phyloP scores from a whole-genome alignment of 176 grass and related monocot species.

The Oryza officinalis region DNA sequence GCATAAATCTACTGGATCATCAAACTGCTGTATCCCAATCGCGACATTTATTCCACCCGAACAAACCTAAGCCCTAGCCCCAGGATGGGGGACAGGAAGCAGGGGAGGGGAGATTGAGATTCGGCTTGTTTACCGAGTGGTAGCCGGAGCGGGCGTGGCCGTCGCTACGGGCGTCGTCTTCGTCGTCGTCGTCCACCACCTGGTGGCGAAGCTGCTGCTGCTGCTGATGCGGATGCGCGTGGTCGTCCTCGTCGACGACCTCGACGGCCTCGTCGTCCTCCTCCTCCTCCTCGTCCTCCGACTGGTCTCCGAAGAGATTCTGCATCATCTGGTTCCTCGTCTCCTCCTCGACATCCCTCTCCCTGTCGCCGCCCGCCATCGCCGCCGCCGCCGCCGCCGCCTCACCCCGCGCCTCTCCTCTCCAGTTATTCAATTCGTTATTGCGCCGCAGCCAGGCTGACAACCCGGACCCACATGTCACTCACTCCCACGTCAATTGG shows the following conservation, averaged over 20 bases:
- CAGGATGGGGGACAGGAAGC: background rate
- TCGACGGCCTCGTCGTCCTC: slow-evolving; percentile 52
- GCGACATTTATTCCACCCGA: background rate
- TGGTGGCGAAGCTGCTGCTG: slow-evolving; percentile 24
- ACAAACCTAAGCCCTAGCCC: background rate
- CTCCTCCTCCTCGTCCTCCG: slow-evolving; percentile 74
- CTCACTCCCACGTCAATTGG: no score
- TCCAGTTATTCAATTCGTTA: background rate
- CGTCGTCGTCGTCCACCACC: slow-evolving; percentile 33
- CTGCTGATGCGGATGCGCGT: slow-evolving; percentile 12
- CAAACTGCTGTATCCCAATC: background rate
- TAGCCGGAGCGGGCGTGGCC: slow-evolving; percentile 29
- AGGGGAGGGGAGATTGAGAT: background rate
- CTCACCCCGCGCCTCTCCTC: background rate
- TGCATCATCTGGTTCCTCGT: slow-evolving; percentile 96
- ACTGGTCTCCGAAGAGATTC: slow-evolving; percentile 95
- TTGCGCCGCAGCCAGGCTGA: background rate
- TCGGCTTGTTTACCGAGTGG: slow-evolving; percentile 41
- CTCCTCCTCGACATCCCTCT: slow-evolving; percentile 65
- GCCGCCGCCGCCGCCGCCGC: background rate
- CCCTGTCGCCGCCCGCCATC: slow-evolving; percentile 53
- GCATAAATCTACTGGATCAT: slow-evolving; percentile 2
- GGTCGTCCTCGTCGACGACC: slow-evolving; percentile 65
- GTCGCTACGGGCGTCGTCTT: slow-evolving; percentile 32
- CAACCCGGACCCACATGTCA: no score